phyloP scores from a whole-genome alignment of 441 rosid genomes.

The Erysimum pusillum region DNA sequence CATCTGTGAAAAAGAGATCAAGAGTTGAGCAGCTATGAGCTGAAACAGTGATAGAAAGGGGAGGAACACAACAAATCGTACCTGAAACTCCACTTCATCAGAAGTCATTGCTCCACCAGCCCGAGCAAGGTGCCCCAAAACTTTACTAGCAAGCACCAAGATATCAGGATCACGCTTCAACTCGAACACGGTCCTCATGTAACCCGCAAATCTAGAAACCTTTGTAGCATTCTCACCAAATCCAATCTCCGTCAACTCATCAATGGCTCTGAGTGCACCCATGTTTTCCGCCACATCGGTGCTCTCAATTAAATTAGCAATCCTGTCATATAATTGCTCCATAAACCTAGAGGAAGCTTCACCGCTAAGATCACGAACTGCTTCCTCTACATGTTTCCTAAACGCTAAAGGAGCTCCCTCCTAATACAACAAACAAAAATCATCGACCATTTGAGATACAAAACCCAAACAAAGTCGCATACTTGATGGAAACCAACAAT shows the following conservation, averaged over 20 bases:
- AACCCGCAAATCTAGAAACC: conserved; percentile 85
- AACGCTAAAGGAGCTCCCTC: conserved; percentile 88
- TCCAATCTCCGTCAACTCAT: conserved; percentile 90
- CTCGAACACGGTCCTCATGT: conserved; percentile 81
- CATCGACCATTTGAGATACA: conserved; percentile 29
- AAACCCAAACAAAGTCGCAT: conserved; percentile 29
- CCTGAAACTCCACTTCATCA: conserved; percentile 98
- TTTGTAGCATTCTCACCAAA: conserved; percentile 98
- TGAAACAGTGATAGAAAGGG: conserved; percentile 18
- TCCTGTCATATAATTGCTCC: conserved; percentile 86
- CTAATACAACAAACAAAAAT: conserved; percentile 48
- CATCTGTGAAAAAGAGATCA: conserved; percentile 60
- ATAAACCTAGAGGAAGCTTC: conserved; percentile 89
- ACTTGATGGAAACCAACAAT: conserved; percentile 7
- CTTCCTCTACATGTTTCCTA: conserved; percentile 87
- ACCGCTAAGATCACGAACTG: conserved; percentile 87
- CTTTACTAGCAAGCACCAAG: conserved; percentile 92
- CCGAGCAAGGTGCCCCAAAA: conserved; percentile 97
- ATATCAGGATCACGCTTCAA: conserved; percentile 87
- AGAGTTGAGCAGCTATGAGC: conserved; percentile 25
- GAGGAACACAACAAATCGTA: conserved; percentile 44
- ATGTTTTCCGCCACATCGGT: conserved; percentile 83
- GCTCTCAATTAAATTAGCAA: conserved; percentile 76
- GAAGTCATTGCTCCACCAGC: conserved; percentile 99
- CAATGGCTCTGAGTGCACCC: conserved; percentile 95